A percentile compares a stretch with the other conserved stretches of the same genome.
phyloP scores from a whole-genome alignment of 139 green algal genomes.

The Coccomyxa sp. region DNA sequence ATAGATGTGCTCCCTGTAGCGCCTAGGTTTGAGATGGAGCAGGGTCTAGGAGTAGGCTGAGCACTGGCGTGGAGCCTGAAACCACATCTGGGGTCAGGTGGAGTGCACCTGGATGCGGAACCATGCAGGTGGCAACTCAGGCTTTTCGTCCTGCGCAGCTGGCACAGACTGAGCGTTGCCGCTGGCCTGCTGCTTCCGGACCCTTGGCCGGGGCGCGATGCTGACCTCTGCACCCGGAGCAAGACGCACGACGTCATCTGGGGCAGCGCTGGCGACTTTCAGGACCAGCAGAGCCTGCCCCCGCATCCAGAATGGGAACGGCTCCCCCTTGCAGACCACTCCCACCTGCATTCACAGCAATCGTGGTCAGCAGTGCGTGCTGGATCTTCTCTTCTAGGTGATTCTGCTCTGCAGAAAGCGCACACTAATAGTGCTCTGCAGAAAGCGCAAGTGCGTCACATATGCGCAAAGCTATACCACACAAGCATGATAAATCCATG shows the following conservation, averaged over 20 bases:
- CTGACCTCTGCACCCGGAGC: constrained; percentile 58
- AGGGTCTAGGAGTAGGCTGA: too few relatives aligned
- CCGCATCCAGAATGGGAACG: constrained; percentile 64
- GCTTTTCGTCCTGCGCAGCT: not conserved
- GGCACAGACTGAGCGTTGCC: too few relatives aligned
- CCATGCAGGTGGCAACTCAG: not conserved
- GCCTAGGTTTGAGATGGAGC: too few relatives aligned
- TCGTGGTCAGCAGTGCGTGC: not conserved
- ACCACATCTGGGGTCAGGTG: too few relatives aligned
- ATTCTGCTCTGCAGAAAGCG: too few relatives aligned
- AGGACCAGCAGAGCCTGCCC: constrained; percentile 27
- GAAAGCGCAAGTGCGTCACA: too few relatives aligned
- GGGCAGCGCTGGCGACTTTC: constrained; percentile 19
- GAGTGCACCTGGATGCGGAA: constrained; percentile 6
- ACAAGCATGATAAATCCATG: too few relatives aligned
- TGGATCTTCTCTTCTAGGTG: too few relatives aligned
- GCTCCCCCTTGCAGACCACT: constrained; percentile 54
- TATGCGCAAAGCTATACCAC: too few relatives aligned
- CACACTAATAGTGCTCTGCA: too few relatives aligned
- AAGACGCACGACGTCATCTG: constrained; percentile 46
- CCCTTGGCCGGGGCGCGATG: constrained; percentile 63
- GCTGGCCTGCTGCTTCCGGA: not conserved
- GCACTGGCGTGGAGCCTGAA: too few relatives aligned
- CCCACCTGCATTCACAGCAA: constrained; percentile 45
- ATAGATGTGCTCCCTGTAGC: too few relatives aligned